Conservation (phyloP, 2,329 filamentous ascomycete genomes). For the Alternaria metachromatica region DNA sequence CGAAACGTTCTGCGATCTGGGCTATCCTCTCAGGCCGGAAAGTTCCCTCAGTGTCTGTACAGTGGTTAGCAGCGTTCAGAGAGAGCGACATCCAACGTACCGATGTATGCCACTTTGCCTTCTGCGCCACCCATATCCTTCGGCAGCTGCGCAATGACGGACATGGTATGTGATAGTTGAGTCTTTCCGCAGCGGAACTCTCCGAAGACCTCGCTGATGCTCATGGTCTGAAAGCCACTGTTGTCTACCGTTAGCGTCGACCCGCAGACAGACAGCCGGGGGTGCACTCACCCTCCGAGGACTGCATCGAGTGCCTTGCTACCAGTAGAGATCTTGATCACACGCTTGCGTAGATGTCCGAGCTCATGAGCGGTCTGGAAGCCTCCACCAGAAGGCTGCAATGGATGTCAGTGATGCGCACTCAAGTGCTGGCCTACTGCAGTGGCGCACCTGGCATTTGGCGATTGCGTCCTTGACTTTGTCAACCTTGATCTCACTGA, state of each 20-base stretch:
- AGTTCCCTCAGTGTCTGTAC: conserved; percentile 50
- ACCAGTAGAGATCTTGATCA: conserved; percentile 71
- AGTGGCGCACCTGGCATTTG: conserved; percentile 61
- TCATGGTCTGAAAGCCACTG: conserved; percentile 73
- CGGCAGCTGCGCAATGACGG: conserved; percentile 66
- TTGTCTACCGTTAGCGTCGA: conserved; percentile 35
- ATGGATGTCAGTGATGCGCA: conserved; percentile 10
- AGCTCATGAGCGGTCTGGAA: conserved; percentile 73
- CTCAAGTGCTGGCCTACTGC: background rate
- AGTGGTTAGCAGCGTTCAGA: conserved; percentile 7
- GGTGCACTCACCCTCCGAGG: conserved; percentile 61
- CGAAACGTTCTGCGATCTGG: conserved; percentile 71
- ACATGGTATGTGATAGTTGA: conserved; percentile 72
- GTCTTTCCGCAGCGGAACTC: conserved; percentile 73
- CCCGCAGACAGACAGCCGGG: background rate
- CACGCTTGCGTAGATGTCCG: conserved; percentile 66
- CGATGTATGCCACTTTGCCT: conserved; percentile 74
- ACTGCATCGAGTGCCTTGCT: conserved; percentile 72
- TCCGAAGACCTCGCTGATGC: conserved; percentile 70
- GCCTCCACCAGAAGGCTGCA: conserved; percentile 63
- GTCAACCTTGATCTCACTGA: conserved; percentile 73
- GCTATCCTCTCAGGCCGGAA: conserved; percentile 71
- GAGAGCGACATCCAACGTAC: conserved; percentile 35
- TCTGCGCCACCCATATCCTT: conserved; percentile 70
- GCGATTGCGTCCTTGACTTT: conserved; percentile 72